Evolutionary conservation across 495 filamentous ascomycete species (phyloP).

Genomic region (Penicillium salamii): DNA sequence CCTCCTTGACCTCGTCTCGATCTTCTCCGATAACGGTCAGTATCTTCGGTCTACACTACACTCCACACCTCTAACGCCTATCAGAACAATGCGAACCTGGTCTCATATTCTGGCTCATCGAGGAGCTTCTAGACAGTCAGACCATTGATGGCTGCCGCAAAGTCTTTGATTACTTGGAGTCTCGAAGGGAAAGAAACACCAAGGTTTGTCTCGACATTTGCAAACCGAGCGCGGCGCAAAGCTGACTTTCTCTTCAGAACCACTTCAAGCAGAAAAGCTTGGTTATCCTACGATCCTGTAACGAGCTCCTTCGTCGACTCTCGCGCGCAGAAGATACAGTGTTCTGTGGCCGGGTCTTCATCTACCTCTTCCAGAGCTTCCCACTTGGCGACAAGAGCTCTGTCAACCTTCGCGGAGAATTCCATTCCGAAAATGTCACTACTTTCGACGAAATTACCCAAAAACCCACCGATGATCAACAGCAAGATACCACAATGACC

Average conservation of each 20-base stretch:
- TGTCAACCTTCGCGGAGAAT: constrained; percentile 94
- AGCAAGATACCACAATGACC: constrained; percentile 59
- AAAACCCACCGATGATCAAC: constrained; percentile 24
- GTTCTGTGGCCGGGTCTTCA: constrained; percentile 94
- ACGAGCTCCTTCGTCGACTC: constrained; percentile 86
- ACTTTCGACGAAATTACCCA: constrained; percentile 63
- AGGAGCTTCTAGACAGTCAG: constrained; percentile 94
- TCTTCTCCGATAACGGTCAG: constrained; percentile 76
- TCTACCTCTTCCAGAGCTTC: constrained; percentile 97
- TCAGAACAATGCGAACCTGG: constrained; percentile 79
- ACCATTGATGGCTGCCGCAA: constrained; percentile 86
- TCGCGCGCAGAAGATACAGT: constrained; percentile 94
- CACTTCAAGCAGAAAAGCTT: constrained; percentile 82
- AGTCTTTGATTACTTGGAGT: constrained; percentile 92
- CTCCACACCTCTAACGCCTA: constrained; percentile 20
- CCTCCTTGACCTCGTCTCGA: constrained; percentile 82
- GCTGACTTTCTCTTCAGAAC: constrained; percentile 45
- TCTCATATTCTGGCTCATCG: constrained; percentile 83
- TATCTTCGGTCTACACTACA: constrained; percentile 5
- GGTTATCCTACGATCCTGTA: constrained; percentile 86
- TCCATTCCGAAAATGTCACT: constrained; percentile 93
- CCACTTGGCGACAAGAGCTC: constrained; percentile 94
- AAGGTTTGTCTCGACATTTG: constrained; percentile 42
- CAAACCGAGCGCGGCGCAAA: neutral
- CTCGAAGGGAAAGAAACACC: constrained; percentile 80